Conservation (phyloP, 148 eudicot species). For the Rhododendron simsii region DNA sequence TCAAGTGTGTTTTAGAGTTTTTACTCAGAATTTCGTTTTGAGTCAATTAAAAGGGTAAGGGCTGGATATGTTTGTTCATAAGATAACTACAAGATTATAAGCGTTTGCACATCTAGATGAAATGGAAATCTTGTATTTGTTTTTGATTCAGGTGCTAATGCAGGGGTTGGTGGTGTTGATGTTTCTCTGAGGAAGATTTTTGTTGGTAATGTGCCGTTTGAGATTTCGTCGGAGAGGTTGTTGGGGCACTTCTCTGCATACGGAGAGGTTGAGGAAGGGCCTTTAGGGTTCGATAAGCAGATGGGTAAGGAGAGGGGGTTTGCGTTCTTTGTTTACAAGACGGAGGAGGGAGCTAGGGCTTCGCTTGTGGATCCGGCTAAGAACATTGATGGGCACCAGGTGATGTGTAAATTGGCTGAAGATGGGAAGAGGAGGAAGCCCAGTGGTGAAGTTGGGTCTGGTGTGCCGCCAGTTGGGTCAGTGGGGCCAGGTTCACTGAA, state of each 20-base stretch:
- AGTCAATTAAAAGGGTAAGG: no score
- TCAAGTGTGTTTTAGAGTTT: no score
- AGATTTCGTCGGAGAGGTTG: conserved; percentile 64
- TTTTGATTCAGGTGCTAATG: background rate
- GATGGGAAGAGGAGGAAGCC: conserved; percentile 80
- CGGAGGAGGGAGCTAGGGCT: conserved; percentile 75
- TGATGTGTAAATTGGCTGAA: conserved; percentile 74
- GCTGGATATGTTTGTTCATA: no score
- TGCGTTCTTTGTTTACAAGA: conserved; percentile 81
- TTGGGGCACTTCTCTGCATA: conserved; percentile 50
- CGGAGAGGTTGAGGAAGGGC: conserved; percentile 95
- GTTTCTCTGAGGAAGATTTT: conserved; percentile 78
- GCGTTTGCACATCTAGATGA: background rate
- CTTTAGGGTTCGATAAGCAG: conserved; percentile 83
- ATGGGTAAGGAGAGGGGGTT: conserved; percentile 75
- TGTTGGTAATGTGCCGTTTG: conserved; percentile 78
- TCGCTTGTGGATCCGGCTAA: conserved; percentile 69
- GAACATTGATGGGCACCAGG: conserved; percentile 69
- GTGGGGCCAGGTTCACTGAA: conserved; percentile 19
- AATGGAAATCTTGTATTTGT: background rate
- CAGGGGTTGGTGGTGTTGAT: conserved; percentile 33
- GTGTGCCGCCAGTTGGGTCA: conserved; percentile 21
- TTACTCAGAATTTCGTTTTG: no score
- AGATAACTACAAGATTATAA: no score
- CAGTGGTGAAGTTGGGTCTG: conserved; percentile 27